Percentiles rank a stretch among this genome's conserved stretches.
Evolutionary conservation across 2,329 filamentous ascomycete genomes (phyloP).

Genomic region (Xylaria sp.): DNA sequence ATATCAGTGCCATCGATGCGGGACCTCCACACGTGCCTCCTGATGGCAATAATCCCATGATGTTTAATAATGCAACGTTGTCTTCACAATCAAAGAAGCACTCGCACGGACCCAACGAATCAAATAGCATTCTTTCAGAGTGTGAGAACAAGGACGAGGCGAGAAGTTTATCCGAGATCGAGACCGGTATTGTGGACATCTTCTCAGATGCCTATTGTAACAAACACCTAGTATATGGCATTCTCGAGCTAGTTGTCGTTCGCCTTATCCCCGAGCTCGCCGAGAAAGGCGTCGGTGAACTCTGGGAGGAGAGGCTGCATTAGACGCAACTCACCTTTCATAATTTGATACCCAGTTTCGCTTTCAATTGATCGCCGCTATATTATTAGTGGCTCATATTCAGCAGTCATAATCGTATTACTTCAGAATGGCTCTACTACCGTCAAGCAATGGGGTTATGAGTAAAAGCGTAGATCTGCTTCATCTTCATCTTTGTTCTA

Average conservation of each 20-base stretch:
- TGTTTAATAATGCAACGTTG: conserved; percentile 46
- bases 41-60: conserved; percentile 44
- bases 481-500: conserved; percentile 20
- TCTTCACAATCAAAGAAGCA: conserved; percentile 42
- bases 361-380: background rate
- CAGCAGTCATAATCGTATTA: background rate
- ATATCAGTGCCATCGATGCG: conserved; percentile 43
- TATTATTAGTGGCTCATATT: background rate
- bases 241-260: conserved; percentile 84
- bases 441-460: background rate
- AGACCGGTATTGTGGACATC: conserved; percentile 74
- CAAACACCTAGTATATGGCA: conserved; percentile 85
- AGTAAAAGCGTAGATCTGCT: background rate
- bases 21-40: conserved; percentile 45
- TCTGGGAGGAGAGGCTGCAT: conserved; percentile 77
- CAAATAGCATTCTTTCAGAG: conserved; percentile 35
- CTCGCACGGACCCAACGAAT: conserved; percentile 41
- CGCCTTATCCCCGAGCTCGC: conserved; percentile 85
- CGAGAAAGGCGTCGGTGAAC: conserved; percentile 75
- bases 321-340: conserved; percentile 22
- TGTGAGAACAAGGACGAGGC: conserved; percentile 54
- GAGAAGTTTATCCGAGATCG: conserved; percentile 67
- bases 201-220: conserved; percentile 90
- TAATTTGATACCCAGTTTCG: conserved; percentile 23
- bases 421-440: background rate